These are phyloP conservation scores for Erysimum cheiranthoides DNA, from an alignment of 345 rosid species.

Conservation along the genomic window DNA sequence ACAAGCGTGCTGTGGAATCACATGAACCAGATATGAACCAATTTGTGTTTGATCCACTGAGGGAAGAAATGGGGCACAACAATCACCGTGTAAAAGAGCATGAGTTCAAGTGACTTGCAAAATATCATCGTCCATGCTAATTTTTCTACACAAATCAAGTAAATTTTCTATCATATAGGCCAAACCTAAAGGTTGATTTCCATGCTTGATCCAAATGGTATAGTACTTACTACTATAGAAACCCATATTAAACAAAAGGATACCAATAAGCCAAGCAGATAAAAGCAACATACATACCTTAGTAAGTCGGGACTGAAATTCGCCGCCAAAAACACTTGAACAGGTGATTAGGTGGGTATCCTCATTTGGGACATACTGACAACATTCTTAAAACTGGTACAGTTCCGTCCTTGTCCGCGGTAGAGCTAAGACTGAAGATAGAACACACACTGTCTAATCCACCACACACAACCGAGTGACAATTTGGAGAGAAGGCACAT, in stretches of 20 bases:
- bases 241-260: neutral
- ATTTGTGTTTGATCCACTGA: constrained; percentile 72
- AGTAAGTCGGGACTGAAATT: constrained; percentile 91
- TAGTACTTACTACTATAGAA: no score
- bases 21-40: constrained; percentile 95
- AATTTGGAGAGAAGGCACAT: constrained; percentile 90
- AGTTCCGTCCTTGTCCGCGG: constrained; percentile 83
- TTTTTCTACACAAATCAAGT: neutral
- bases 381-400: constrained; percentile 73
- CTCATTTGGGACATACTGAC: constrained; percentile 94
- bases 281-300: constrained; percentile 56
- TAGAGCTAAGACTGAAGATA: constrained; percentile 86
- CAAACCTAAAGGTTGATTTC: constrained; percentile 4
- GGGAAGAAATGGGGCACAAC: constrained; percentile 42
- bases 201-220: neutral
- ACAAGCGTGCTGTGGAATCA: constrained; percentile 83
- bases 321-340: constrained; percentile 97
- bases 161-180: constrained; percentile 4
- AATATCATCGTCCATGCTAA: constrained; percentile 12
- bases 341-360: constrained; percentile 85
- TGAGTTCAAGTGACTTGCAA: constrained; percentile 8
- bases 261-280: neutral
- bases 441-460: constrained; percentile 96
- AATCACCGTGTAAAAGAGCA: neutral
- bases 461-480: constrained; percentile 96